These are phyloP conservation scores for Glycine tomentella DNA, from an alignment of 306 rosid species.

Conservation along the genomic window DNA sequence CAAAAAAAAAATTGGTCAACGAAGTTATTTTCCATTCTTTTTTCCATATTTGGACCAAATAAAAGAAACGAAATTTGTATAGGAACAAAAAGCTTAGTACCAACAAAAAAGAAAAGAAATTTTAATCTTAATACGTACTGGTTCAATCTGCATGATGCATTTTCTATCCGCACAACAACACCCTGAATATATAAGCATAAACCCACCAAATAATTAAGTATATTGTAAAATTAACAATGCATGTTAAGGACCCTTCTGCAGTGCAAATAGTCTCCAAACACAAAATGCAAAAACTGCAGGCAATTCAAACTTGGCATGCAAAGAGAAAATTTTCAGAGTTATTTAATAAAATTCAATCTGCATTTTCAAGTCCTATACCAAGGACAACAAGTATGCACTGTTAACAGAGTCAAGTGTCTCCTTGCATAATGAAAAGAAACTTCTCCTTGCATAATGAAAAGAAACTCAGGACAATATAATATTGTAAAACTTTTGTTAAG, in stretches of 20 bases:
- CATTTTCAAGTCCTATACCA: slow-evolving; percentile 2
- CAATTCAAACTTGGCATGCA: no score
- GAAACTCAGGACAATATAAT: neutral
- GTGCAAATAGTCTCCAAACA: slow-evolving; percentile 39
- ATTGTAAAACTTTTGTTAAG: neutral
- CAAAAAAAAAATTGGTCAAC: neutral
- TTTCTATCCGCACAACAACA: no score
- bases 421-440: no score
- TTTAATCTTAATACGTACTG: slow-evolving; percentile 48
- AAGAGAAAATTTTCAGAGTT: neutral
- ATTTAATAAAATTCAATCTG: slow-evolving; percentile 11
- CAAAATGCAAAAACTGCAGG: no score
- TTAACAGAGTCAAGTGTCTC: neutral
- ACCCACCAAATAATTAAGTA: no score
- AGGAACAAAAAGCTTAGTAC: slow-evolving; percentile 38
- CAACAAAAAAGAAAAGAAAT: slow-evolving; percentile 38
- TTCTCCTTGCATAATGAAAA: neutral
- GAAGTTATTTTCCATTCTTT: neutral
- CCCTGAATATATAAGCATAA: no score
- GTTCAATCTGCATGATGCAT: slow-evolving; percentile 62
- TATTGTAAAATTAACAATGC: no score
- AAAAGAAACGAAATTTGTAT: neutral
- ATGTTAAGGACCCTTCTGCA: no score
- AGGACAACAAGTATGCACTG: slow-evolving; percentile 2
- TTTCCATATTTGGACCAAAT: neutral